Evolutionary conservation across 345 rosid species (phyloP).

Genomic region (Ricinus communis): DNA sequence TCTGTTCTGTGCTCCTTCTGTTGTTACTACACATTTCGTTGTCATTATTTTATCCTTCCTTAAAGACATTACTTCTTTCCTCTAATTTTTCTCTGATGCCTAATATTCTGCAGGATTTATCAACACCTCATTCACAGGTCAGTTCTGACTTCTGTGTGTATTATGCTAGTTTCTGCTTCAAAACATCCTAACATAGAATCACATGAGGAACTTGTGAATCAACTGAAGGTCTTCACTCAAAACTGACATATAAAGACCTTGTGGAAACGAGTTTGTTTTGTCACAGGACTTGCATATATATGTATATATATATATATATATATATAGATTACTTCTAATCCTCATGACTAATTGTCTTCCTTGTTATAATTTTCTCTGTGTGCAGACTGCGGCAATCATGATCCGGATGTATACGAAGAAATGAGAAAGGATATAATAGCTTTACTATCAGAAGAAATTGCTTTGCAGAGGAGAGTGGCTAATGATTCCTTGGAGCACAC

Average conservation of each 20-base stretch:
- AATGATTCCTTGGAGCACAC: slow-evolving; percentile 35
- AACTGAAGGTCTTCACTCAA: neutral
- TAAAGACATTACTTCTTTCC: neutral
- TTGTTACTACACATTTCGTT: neutral
- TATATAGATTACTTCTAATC: no score
- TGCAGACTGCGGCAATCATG: slow-evolving; percentile 38
- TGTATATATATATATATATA: no score
- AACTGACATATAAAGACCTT: neutral
- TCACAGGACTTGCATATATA: neutral
- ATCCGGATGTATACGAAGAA: slow-evolving; percentile 38
- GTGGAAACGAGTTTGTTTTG: neutral
- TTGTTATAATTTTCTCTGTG: neutral
- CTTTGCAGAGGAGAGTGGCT: slow-evolving; percentile 35
- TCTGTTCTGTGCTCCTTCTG: neutral
- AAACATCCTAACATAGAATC: neutral
- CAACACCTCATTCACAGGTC: slow-evolving; percentile 34
- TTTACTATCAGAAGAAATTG: slow-evolving; percentile 41
- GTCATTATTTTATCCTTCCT: neutral
- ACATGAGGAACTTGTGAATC: neutral
- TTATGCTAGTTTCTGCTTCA: neutral
- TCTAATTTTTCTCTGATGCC: slow-evolving; percentile 1
- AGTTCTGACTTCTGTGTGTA: slow-evolving; percentile 18
- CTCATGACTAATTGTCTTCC: neutral
- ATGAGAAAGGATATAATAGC: slow-evolving; percentile 33
- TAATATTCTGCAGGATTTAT: slow-evolving; percentile 28